These are phyloP conservation scores for Leccinum pellstonianum DNA, from an alignment of 768 basidiomycete species.

Conservation along the genomic window DNA sequence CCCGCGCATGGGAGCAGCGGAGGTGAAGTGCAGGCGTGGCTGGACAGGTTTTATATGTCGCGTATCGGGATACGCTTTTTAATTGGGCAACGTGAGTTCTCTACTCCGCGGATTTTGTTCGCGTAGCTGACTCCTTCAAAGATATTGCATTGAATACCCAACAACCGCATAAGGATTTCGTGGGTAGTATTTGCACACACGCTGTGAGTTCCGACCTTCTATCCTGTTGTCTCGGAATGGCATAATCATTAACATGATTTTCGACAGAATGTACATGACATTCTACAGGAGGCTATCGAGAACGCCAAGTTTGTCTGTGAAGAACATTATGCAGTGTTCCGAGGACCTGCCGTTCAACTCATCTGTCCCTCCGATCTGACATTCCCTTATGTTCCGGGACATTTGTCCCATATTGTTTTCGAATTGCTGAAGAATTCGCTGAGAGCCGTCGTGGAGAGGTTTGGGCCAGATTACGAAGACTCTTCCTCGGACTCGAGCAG, in stretches of 20 bases:
- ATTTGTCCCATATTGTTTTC: constrained; percentile 94
- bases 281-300: constrained; percentile 96
- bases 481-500: background rate
- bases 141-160: constrained; percentile 93
- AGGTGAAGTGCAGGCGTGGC: constrained; percentile 90
- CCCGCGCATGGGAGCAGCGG: constrained; percentile 59
- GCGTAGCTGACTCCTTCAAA: constrained; percentile 28
- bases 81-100: constrained; percentile 84
- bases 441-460: constrained; percentile 91
- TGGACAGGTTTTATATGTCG: constrained; percentile 96
- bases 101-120: background rate
- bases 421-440: constrained; percentile 97
- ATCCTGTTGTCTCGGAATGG: background rate
- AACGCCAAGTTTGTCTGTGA: constrained; percentile 94
- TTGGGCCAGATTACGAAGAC: constrained; percentile 77
- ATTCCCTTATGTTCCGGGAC: constrained; percentile 95
- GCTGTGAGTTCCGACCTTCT: constrained; percentile 51
- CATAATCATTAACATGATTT: background rate
- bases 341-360: constrained; percentile 92
- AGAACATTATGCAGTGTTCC: constrained; percentile 95
- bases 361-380: constrained; percentile 85
- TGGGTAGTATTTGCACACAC: constrained; percentile 94
- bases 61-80: constrained; percentile 94
- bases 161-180: constrained; percentile 85
- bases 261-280: constrained; percentile 85